Evolutionary conservation across 148 eudicot species (phyloP), one percentile per base, ranked within the genome.

Genomic region (Rhododendron griersonianum): DNA sequence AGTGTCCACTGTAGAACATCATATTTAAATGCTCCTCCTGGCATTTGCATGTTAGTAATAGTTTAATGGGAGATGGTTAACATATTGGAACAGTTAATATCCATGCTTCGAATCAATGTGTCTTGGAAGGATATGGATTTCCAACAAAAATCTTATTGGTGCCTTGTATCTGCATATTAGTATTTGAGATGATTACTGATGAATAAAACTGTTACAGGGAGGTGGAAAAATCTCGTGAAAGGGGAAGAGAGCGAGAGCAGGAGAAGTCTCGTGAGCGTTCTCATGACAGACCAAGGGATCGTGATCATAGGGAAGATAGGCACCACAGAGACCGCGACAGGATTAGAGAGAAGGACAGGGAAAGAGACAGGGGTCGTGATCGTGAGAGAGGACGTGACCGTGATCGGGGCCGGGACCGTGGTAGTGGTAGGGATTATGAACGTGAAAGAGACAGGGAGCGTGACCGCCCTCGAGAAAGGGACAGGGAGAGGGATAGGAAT

Each of bases 141-240:
- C 39, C 61, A 11, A 30, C 23, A 5, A 16, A 80, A 80, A 80
- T 80, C 65, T 57, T 80, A 4, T n/a, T 16, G n/a, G 23, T 71
- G 10, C 51, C 65, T 21, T 83, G n/a, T 51, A 59, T 55, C 55
- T 57, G 75, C 53, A 59, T 78, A 14, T 55, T 28, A 59, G n/a
- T 59, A 28, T 83, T 10, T 55, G 16, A 80, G 65, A 80, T 86
- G 51, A 44, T 55, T 76, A 44, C 63, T 83, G 74, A 55, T 67
- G 51, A 83, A 78, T 48, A 76, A 53, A 67, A 86, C 71, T 65
- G 53, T 85, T 87, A 39, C 94, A 95, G 96, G 88, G 98, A 95
- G 47, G 91, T 96, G 91, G 99, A 96, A 86, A 98, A 93, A 87
- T 95, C 99, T n/a, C 95, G 95, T 87, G 99, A 98, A 87, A 91